A percentile compares a stretch with the other conserved stretches of the same genome.
phyloP scores from a whole-genome alignment of 768 basidiomycete genomes.

The Collybia nuda region DNA sequence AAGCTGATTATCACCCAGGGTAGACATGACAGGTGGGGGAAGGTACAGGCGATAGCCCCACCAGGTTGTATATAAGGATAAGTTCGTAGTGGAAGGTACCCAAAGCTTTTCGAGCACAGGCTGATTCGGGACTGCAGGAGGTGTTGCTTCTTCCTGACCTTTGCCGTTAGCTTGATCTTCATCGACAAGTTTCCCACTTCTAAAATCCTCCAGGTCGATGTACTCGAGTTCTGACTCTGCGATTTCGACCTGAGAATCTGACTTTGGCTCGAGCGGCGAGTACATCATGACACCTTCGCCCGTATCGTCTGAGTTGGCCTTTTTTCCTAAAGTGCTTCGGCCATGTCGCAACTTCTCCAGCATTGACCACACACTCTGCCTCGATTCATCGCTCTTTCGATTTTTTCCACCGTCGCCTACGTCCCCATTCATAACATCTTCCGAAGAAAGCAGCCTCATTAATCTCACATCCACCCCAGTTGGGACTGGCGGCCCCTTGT shows the following conservation, averaged over 20 bases:
- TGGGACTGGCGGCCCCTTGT: slow-evolving; percentile 36
- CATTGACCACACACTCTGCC: slow-evolving; percentile 58
- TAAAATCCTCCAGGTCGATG: slow-evolving; percentile 28
- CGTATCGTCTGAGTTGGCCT: slow-evolving; percentile 19
- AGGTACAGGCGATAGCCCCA: slow-evolving; percentile 80
- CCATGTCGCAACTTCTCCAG: slow-evolving; percentile 46
- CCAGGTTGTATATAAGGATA: slow-evolving; percentile 78
- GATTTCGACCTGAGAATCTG: slow-evolving; percentile 64
- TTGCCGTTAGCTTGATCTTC: slow-evolving; percentile 11
- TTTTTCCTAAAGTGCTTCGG: slow-evolving; percentile 12
- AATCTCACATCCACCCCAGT: slow-evolving; percentile 47
- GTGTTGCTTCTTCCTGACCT: background rate
- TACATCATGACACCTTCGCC: slow-evolving; percentile 75
- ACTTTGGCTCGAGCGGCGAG: slow-evolving; percentile 62
- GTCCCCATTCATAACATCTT: slow-evolving; percentile 65
- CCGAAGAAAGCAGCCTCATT: slow-evolving; percentile 52
- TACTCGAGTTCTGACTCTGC: slow-evolving; percentile 59
- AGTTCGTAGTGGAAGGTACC: slow-evolving; percentile 72
- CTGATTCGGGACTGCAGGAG: slow-evolving; percentile 19
- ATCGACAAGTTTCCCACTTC: slow-evolving; percentile 3
- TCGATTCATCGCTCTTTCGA: slow-evolving; percentile 19
- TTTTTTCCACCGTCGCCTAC: slow-evolving; percentile 8
- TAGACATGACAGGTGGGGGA: slow-evolving; percentile 70
- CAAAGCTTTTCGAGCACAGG: slow-evolving; percentile 40
- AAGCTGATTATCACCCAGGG: slow-evolving; percentile 60